These are phyloP conservation scores for Simmondsia chinensis DNA, from an alignment of 148 eudicot species.

Conservation along the genomic window DNA sequence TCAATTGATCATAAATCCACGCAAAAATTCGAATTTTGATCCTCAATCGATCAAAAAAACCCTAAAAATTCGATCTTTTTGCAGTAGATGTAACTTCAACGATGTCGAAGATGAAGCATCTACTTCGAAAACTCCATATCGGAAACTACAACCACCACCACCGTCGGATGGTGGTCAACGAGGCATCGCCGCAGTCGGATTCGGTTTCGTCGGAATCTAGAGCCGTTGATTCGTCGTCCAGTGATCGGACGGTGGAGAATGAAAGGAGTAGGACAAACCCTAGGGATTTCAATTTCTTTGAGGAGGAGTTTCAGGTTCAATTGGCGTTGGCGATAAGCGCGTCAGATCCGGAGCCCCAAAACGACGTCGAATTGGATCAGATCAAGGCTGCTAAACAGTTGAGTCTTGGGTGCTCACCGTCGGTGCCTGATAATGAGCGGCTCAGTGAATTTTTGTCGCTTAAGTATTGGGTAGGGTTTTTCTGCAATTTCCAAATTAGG, in stretches of 20 bases:
- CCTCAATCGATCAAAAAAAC: no score
- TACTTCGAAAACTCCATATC: constrained; percentile 82
- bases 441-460: constrained; percentile 56
- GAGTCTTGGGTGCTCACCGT: constrained; percentile 60
- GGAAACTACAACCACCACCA: constrained; percentile 34
- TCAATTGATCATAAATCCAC: no score
- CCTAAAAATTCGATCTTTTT: no score
- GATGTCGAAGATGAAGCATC: constrained; percentile 91
- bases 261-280: constrained; percentile 5
- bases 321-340: constrained; percentile 88
- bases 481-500: no score
- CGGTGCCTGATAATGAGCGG: constrained; percentile 37
- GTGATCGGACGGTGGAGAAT: constrained; percentile 13
- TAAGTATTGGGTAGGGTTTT: constrained; percentile 67
- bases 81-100: constrained; percentile 17
- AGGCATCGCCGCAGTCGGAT: constrained; percentile 10
- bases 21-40: no score
- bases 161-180: constrained; percentile 24
- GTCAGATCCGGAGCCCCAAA: constrained; percentile 48
- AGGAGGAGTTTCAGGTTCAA: constrained; percentile 92
- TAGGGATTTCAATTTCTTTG: constrained; percentile 47
- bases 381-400: constrained; percentile 88
- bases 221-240: constrained; percentile 7
- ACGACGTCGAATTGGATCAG: constrained; percentile 76
- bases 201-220: no score